Evolutionary conservation across 2,329 filamentous ascomycete species (phyloP), one percentile per base, ranked within the genome.

Genomic region (Aureobasidium leucospermi): DNA sequence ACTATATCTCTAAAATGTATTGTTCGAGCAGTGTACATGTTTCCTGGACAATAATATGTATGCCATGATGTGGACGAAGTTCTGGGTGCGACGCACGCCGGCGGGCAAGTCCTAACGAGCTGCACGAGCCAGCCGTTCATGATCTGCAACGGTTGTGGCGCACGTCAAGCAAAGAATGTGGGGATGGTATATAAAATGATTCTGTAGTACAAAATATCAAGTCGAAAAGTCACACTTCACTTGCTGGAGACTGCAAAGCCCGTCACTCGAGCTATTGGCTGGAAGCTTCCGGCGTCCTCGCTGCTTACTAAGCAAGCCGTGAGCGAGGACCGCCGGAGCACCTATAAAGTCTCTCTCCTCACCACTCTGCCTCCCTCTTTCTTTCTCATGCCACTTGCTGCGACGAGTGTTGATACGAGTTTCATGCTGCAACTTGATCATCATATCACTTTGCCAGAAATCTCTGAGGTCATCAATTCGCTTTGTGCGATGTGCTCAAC

Each of bases 71-170:
- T 8, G 11, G 4, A 2, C 9, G 36, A 9, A 28, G 19, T 28
- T n/a, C 7, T 38, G 32, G 11, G 6, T 3, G 36, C 34, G 11
- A 41, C 48, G 36, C 34, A 41, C 48, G 36, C 34, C 36, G 47
- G 19, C 38, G 47, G 38, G 11, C 16, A 15, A 39, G 6, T 9
- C 32, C 32, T 11, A 10, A 38, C 4, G 11, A 10, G 15, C 9
- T 9, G 45, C 45, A 48, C 45, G 45, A 29, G 16, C 19, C 48
- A 52, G 15, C 1, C 19, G 48, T 52, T 52, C 48, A 41, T 39
- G 34, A 52, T 52, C 48, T 51, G 32, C 47, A 51, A 39, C 48
- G 48, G 48, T 23, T 51, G 48, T 51, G 48, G 48, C 48, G 48
- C 23, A 36, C 13, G 43, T 48, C 43, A 15, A 8, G 34, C 45